Conservation (phyloP, 495 filamentous ascomycete species). For the Podospora fimiseda region DNA sequence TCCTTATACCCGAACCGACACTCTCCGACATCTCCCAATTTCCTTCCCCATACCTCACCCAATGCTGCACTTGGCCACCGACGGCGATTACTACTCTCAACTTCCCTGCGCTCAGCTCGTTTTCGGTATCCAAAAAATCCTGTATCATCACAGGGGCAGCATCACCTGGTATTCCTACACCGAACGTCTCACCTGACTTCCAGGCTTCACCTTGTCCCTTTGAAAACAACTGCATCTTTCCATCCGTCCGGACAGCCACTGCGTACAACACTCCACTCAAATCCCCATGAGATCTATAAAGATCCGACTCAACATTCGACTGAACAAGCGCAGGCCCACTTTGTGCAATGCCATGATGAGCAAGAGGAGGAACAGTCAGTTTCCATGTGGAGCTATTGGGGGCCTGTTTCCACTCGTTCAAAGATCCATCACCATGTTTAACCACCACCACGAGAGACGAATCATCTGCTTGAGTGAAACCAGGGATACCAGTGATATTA, state of each 20-base stretch:
- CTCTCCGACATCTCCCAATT: conserved; percentile 14
- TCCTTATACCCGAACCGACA: conserved; percentile 2
- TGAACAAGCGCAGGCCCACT: conserved; percentile 15
- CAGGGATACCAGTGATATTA: conserved; percentile 15
- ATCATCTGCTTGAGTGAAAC: conserved; percentile 13
- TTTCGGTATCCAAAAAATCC: conserved; percentile 10
- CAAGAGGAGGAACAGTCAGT: conserved; percentile 4
- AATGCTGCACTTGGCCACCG: conserved; percentile 19
- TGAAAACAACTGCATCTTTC: conserved; percentile 18
- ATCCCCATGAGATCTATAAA: conserved; percentile 4
- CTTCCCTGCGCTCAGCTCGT: conserved; percentile 11
- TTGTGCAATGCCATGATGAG: conserved; percentile 8
- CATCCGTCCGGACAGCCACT: conserved; percentile 12
- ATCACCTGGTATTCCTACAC: conserved; percentile 4
- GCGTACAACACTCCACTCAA: conserved; percentile 15
- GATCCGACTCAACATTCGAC: conserved; percentile 15
- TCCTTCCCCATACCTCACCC: conserved; percentile 9
- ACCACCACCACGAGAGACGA: conserved; percentile 12
- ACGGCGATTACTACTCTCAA: conserved; percentile 16
- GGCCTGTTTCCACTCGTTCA: conserved; percentile 14
- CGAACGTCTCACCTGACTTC: conserved; percentile 15
- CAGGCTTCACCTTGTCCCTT: conserved; percentile 3
- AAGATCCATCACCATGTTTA: conserved; percentile 13
- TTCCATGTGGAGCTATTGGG: conserved; percentile 13
- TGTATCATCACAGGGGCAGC: conserved; percentile 18